phyloP scores from a whole-genome alignment of 2,329 filamentous ascomycete species.

The Calonectria hawksworthii region DNA sequence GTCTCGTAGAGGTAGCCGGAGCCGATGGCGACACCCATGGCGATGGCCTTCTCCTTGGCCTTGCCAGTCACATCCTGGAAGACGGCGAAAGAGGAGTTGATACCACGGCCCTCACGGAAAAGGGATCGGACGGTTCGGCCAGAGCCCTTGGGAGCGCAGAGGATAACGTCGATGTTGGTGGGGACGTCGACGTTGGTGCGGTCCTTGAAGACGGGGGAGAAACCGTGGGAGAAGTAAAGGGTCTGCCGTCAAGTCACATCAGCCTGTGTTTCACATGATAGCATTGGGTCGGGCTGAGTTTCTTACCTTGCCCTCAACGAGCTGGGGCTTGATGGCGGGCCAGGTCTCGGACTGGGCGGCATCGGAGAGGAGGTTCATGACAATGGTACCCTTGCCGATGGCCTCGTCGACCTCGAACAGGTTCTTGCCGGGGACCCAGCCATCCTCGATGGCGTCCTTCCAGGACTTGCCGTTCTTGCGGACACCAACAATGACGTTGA shows the following conservation, averaged over 20 bases:
- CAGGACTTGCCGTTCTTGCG: slow-evolving; percentile 98
- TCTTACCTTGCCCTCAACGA: slow-evolving; percentile 96
- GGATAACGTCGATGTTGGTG: slow-evolving; percentile 97
- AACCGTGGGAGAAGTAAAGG: slow-evolving; percentile 99
- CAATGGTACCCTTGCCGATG: slow-evolving; percentile 90
- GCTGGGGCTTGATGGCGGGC: slow-evolving; percentile 97
- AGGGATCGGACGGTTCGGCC: slow-evolving; percentile 98
- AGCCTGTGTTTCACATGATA: slow-evolving; percentile 37
- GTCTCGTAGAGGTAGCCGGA: slow-evolving; percentile 99
- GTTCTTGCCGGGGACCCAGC: slow-evolving; percentile 99
- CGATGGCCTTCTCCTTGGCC: slow-evolving; percentile 97
- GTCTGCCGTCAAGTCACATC: slow-evolving; percentile 69
- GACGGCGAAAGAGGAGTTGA: slow-evolving; percentile 99
- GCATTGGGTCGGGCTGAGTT: background rate
- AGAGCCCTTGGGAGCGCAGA: slow-evolving; percentile 98
- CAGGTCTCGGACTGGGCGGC: slow-evolving; percentile 99
- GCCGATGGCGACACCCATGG: slow-evolving; percentile 96
- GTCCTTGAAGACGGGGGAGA: slow-evolving; percentile 99
- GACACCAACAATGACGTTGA: slow-evolving; percentile 99
- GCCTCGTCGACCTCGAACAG: slow-evolving; percentile 98
- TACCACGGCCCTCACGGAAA: slow-evolving; percentile 99
- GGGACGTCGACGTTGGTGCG: slow-evolving; percentile 99
- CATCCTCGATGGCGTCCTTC: slow-evolving; percentile 97
- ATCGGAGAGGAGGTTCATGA: slow-evolving; percentile 99
- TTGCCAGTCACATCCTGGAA: slow-evolving; percentile 98